Evolutionary conservation across 768 basidiomycete species (phyloP), one percentile per base, ranked within the genome.

Genomic region (Cyathus striatus): DNA sequence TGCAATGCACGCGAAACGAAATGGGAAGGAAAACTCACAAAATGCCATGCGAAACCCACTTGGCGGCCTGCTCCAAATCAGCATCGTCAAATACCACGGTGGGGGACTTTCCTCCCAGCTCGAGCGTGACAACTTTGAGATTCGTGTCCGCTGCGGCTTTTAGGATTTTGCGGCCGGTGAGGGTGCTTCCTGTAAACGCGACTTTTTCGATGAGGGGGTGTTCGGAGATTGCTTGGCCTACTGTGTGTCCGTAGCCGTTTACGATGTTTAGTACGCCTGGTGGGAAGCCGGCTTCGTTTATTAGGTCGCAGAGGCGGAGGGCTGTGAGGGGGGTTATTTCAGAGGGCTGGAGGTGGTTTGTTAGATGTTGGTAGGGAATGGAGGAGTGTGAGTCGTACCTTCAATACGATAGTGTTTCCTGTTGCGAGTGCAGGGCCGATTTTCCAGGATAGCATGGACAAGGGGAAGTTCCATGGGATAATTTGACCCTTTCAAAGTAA

Each of bases 131-230:
- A 44, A 77, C 78, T 68, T 95, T 96, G 53, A 96, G 59, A 57
- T 95, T 96, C 23, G 78, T 79, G 60, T 81, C 79, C 1, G 88
- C 78, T 2, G 91, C 76, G 3, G 87, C 84, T 52, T 88, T 79
- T 72, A 91, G 70, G 56, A 95, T 73, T 51, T 80, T 82, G 9
- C 89, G 76, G 6, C 93, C 92, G 18, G 83, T 78, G 30, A 82
- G 66, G 1, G 88, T 89, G 45, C 83, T 86, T 2, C 90, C 91
- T 0, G 92, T 95, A 68, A 95, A 94, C 0, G 90, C 84, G 22
- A 92, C 72, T 67, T 86, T 86, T 46, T 78, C 73, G 50, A 88
- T 63, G 10, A 51, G 63, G 49, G 68, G 69, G 63, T 87, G 83
- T 25, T 68, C 64, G 4, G 72, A 56, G 17, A 94, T 81, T 13